Evolutionary conservation across 768 basidiomycete genomes (phyloP), one percentile per base, ranked within the genome.

Genomic region (Agaricus sinodeliciosus): DNA sequence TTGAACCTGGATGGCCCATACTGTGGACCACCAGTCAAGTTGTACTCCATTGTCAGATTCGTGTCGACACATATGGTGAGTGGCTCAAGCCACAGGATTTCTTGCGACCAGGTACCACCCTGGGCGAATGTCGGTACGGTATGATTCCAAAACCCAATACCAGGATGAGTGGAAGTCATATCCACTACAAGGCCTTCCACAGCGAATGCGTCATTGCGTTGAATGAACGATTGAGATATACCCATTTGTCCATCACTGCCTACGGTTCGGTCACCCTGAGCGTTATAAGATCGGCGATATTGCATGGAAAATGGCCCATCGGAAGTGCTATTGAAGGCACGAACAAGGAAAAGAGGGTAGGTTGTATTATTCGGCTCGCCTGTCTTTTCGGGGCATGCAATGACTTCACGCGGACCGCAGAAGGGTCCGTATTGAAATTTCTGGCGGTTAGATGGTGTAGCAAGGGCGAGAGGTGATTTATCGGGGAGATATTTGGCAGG

Each of bases 11-110:
- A 16, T 36, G 37, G 7, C 7, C 7, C 6, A 16, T 25, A 49
- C 31, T 9, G 8, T 27, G 39, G 49, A 2, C 43, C n/a, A 15
- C 3, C 28, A 4, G 18, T 11, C 11, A 55, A 36, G 16, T 31
- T 51, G 34, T 61, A 63, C n/a, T 61, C 57, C 15, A 63, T n/a
- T 3, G 61, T 62, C 22, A 62, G 27, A 43, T 60, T 62, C 3
- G 59, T 58, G 35, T 62, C 55, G 43, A 60, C 55, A 27, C 59
- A 62, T 9, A 25, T 12, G 2, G 61, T 55, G 15, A 59, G 54
- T 3, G 61, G 61, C 37, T 62, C 59, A 9, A 62, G 49, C 60
- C 61, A 62, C n/a, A 62, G 31, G 27, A 62, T 42, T 4, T 62
- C 61, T n/a, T 60, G 54, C 3, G 58, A 59, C 61, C 61, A 62